phyloP scores from a whole-genome alignment of 1,284 basidiomycete species.

The Mycena citricolor region DNA sequence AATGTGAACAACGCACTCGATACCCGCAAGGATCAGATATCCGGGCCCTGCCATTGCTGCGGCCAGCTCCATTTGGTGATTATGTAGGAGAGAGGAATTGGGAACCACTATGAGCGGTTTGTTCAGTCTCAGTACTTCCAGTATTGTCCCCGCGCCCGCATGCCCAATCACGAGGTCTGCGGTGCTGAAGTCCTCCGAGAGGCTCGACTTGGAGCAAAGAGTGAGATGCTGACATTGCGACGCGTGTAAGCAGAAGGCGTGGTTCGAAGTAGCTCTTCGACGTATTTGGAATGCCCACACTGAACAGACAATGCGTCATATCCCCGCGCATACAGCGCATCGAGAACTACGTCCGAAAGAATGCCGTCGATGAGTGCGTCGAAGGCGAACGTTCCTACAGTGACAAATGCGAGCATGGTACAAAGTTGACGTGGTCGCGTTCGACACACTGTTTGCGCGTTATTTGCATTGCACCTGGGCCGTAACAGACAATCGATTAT shows the following conservation, averaged over 20 bases:
- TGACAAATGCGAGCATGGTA: slow-evolving; percentile 72
- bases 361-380: slow-evolving; percentile 68
- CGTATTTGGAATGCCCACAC: slow-evolving; percentile 60
- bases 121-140: slow-evolving; percentile 77
- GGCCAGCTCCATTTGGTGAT: slow-evolving; percentile 93
- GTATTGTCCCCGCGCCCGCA: slow-evolving; percentile 93
- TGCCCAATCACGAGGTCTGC: slow-evolving; percentile 88
- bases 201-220: slow-evolving; percentile 71
- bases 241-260: too few relatives aligned
- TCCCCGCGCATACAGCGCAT: slow-evolving; percentile 51
- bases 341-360: slow-evolving; percentile 57
- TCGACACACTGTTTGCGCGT: neutral
- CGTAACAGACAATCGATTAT: neutral
- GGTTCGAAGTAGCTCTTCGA: slow-evolving; percentile 17
- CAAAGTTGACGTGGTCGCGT: neutral
- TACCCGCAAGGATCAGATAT: slow-evolving; percentile 62
- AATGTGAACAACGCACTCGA: slow-evolving; percentile 47
- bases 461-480: neutral
- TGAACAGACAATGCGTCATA: slow-evolving; percentile 69
- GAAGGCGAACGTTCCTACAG: slow-evolving; percentile 91
- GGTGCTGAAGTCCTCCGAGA: slow-evolving; percentile 61
- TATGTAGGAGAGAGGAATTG: slow-evolving; percentile 86
- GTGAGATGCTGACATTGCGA: slow-evolving; percentile 34
- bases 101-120: slow-evolving; percentile 87
- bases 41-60: slow-evolving; percentile 61